Percentiles rank a stretch among this genome's conserved stretches.
Evolutionary conservation across 495 filamentous ascomycete genomes (phyloP).

Genomic region (Lichenothelia convexa): DNA sequence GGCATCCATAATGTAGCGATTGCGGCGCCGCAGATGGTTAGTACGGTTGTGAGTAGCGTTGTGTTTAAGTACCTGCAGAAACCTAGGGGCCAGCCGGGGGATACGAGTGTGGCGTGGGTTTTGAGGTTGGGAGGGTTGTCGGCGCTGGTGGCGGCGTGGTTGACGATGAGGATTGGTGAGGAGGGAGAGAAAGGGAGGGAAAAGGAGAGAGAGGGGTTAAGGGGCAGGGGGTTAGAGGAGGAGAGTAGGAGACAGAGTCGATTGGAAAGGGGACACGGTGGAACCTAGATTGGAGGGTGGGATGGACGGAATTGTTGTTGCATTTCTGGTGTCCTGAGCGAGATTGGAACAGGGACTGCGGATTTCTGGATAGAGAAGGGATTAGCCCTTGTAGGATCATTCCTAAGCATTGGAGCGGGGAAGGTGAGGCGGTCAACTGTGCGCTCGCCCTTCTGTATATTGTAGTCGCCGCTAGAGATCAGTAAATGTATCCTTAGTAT

Average conservation of each 20-base stretch:
- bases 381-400: too few species aligned
- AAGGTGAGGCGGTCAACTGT: too few species aligned
- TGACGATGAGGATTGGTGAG: constrained; percentile 19
- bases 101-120: constrained; percentile 73
- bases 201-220: neutral
- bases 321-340: too few species aligned
- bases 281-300: too few species aligned
- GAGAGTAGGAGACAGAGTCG: neutral
- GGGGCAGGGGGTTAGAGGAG: neutral
- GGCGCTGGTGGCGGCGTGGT: constrained; percentile 54
- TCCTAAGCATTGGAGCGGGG: too few species aligned
- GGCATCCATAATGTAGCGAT: constrained; percentile 88
- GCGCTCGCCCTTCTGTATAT: too few species aligned
- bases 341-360: too few species aligned
- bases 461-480: too few species aligned
- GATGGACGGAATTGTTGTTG: too few species aligned
- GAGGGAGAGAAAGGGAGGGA: constrained; percentile 11
- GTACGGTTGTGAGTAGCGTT: constrained; percentile 59
- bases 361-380: too few species aligned
- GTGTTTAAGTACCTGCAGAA: constrained; percentile 73
- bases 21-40: constrained; percentile 71
- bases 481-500: too few species aligned
- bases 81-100: constrained; percentile 59
- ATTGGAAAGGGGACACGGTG: too few species aligned
- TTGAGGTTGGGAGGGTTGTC: constrained; percentile 62